Base-by-base conservation (phyloP, 2,329 filamentous ascomycete species). In the Trichoderma semiorbis region DNA sequence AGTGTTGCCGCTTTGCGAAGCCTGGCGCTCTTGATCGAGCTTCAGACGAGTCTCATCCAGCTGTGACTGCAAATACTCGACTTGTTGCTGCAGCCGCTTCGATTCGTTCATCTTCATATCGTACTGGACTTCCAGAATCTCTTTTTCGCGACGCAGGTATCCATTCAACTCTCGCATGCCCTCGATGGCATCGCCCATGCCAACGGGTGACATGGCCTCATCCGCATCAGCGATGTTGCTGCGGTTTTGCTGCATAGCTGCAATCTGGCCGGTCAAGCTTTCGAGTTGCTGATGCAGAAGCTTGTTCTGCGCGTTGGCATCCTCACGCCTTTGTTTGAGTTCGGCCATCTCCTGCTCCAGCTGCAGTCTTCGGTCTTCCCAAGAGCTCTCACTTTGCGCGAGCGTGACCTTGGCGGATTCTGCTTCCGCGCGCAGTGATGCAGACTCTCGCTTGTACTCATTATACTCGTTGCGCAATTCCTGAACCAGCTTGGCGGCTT, bases 61-160 rank as follows among this genome's bases (percentile, higher is more conserved):
- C 79, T 98, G 94, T 26, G 89, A 89, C 77, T 96, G 93, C 10
- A 91, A 87, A 79, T 97, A 95, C 65, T 97, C 92, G 28, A 98
- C 87, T 78, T 98, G 94, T 77, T 98, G 94, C 78, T 95, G 93
- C 55, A 98, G 83, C 69, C 96, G 90, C 82, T 97, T 97, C 69
- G 90, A 87, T 81, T 99, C 96, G 77, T 97, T 93, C 0, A 91
- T 87, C 77, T 95, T 95, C 58, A 98, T 86, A 76, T 98, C 95
- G 77, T 94, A 93, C 78, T 98, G 95, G n/a, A 98, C 93, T 76
- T 99, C 95, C 10, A 98, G 88, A 75, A 99, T 98, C 79, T 98
- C 96, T 85, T 98, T 99, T 83, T 99, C 97, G 55, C 94, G 92
- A 60, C 95, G 92, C 73, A 99, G 85, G 80, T 96, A 99, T 73